phyloP scores from a whole-genome alignment of 2,329 filamentous ascomycete species.

The Sporothrix mexicana region DNA sequence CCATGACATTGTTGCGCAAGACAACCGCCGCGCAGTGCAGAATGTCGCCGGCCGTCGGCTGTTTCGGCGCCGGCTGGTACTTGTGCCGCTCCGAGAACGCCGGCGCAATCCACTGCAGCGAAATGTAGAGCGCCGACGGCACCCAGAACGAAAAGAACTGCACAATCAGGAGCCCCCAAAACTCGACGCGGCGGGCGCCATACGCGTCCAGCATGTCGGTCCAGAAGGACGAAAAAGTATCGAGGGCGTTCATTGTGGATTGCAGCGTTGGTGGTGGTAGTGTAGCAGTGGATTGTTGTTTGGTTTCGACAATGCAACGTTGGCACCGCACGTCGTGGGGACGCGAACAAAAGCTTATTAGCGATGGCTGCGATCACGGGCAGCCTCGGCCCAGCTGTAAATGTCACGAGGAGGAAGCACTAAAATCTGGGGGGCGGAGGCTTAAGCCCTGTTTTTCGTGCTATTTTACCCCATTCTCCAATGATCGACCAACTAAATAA shows the following conservation, averaged over 20 bases:
- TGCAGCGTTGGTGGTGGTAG: background rate
- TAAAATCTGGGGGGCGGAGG: background rate
- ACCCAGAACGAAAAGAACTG: constrained; percentile 56
- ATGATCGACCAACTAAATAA: background rate
- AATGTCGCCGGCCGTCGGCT: constrained; percentile 55
- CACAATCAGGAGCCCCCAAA: constrained; percentile 49
- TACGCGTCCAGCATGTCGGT: constrained; percentile 38
- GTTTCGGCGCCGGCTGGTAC: constrained; percentile 58
- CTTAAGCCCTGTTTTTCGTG: no score
- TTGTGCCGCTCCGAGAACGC: constrained; percentile 58
- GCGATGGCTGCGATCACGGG: background rate
- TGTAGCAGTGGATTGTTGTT: background rate
- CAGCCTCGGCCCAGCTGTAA: constrained; percentile 20
- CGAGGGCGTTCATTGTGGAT: background rate
- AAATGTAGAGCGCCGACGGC: constrained; percentile 50
- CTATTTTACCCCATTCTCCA: background rate
- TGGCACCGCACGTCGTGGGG: no score
- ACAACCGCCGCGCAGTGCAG: constrained; percentile 52
- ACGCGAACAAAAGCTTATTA: constrained; percentile 1
- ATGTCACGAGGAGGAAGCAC: background rate
- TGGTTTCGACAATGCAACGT: background rate
- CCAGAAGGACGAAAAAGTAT: constrained; percentile 36
- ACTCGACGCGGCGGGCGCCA: constrained; percentile 45
- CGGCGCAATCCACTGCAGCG: constrained; percentile 53
- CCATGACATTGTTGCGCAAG: constrained; percentile 54